Conservation (phyloP, 305 asterid genomes). For the Plantago lanceolata region DNA sequence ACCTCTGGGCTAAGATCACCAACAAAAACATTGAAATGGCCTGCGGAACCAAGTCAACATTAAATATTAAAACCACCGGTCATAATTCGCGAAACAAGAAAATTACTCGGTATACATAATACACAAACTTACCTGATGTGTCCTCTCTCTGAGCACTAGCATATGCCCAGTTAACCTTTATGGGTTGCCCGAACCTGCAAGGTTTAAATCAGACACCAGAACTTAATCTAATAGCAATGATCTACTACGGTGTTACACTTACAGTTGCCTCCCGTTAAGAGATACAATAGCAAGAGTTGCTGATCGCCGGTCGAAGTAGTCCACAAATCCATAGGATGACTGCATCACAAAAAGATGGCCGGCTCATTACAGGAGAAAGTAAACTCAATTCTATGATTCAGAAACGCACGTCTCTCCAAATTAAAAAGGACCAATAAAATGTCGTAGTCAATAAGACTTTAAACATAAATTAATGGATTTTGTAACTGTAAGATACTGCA, state of each 20-base stretch:
- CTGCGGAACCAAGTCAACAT: constrained; percentile 35
- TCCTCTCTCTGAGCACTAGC: constrained; percentile 91
- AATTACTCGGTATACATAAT: constrained; percentile 8
- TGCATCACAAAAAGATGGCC: constrained; percentile 36
- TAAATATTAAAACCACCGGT: constrained; percentile 7
- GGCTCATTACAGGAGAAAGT: constrained; percentile 1
- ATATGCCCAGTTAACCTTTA: constrained; percentile 93
- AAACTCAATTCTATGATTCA: constrained; percentile 12
- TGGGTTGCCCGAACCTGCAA: constrained; percentile 91
- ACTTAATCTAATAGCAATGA: constrained; percentile 9
- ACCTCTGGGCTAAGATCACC: constrained; percentile 97
- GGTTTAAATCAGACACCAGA: constrained; percentile 25
- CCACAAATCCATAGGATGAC: constrained; percentile 93
- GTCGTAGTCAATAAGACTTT: no score
- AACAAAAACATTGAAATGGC: constrained; percentile 73
- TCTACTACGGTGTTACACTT: constrained; percentile 30
- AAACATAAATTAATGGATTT: no score
- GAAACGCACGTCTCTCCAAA: not conserved
- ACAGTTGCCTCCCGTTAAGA: constrained; percentile 84
- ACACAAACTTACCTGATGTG: constrained; percentile 57
- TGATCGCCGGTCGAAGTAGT: constrained; percentile 78
- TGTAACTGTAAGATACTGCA: no score
- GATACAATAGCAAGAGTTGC: constrained; percentile 76
- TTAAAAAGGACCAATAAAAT: no score
- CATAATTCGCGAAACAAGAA: constrained; percentile 1